Evolutionary conservation across 2,329 filamentous ascomycete genomes (phyloP), one percentile per base, ranked within the genome.

Genomic region (Chaetothyriales sp.): DNA sequence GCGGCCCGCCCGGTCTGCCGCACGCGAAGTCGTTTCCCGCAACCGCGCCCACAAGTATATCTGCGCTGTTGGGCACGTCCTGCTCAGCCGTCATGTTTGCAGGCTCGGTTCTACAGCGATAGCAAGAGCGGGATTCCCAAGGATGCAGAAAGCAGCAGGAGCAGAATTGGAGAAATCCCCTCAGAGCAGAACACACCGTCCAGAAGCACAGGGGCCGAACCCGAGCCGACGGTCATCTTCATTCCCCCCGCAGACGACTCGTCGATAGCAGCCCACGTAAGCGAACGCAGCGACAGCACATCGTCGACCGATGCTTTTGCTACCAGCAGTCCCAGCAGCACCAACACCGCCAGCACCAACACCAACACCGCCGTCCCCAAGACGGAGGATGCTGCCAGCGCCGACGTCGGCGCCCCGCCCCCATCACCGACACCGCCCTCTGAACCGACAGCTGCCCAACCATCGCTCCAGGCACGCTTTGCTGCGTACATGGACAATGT

Each of bases 401-500:
- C 76, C 6, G 79, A 77, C 6, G 69, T 76, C 49, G 64, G 68
- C 25, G 73, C 77, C 52, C 65, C 68, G 15, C 72, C 73, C 48
- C 68, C 79, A 25, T 25, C 22, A 25, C 22, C 22, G 32, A 4
- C 12, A 15, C 32, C 15, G 32, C 32, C 32, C 64, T 81, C 76
- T 57, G 66, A 76, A 47, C 45, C 15, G 15, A 3, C 45, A 25
- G 43, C 9, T n/a, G n/a, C 45, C 18, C 6, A 20, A 3, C 3
- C 19, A 5, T 26, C 57, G 77, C 43, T 77, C 73, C 5, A 80
- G 18, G 52, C 79, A 59, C 72, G 75, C 50, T 79, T 92, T 64
- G 79, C 77, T 46, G 68, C 76, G 51, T 71, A 93, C 64, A 93
- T 96, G 86, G 92, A 98, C 70, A 81, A 86, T 56, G 66, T 95